phyloP scores from a whole-genome alignment of 345 rosid genomes.

The Brassica napus region Da-Ae NC_063435.1:2249001-2249500 shows the following conservation, averaged over 20 bases:
- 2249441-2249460: not conserved
- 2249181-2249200: not conserved
- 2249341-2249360: not conserved
- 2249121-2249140: not conserved
- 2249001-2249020: too few species aligned
- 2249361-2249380: not conserved
- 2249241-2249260: slow-evolving; percentile 6
- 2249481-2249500: not conserved
- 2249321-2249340: not conserved
- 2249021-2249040: not conserved
- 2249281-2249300: not conserved
- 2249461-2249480: slow-evolving; percentile 13
- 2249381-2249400: slow-evolving; percentile 11
- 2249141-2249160: not conserved
- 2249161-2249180: slow-evolving; percentile 21
- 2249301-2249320: not conserved
- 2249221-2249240: not conserved
- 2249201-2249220: not conserved
- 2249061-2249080: too few species aligned
- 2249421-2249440: not conserved
- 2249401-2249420: not conserved
- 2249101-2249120: not conserved
- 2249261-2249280: not conserved
- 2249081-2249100: not conserved
- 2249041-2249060: too few species aligned